A percentile compares a stretch with the other conserved stretches of the same genome.
phyloP scores from a whole-genome alignment of 2,329 filamentous ascomycete species.

The Sphaerostilbella broomeana region DNA sequence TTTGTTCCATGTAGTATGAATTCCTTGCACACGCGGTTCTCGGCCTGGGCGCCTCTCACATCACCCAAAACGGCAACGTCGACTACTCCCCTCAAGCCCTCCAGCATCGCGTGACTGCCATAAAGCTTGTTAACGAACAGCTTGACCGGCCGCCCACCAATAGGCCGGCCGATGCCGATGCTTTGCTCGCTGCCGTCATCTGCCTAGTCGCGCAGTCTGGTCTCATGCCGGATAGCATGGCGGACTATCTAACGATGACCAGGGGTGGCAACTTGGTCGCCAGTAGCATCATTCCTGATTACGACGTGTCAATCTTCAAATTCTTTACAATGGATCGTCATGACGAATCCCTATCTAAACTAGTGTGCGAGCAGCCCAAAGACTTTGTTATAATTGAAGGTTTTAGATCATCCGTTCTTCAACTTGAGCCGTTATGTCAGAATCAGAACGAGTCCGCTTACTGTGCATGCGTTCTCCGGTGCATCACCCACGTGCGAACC shows the following conservation, averaged over 20 bases:
- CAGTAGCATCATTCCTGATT: slow-evolving; percentile 17
- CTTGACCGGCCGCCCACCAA: slow-evolving; percentile 21
- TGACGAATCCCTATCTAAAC: slow-evolving; percentile 15
- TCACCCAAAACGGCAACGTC: slow-evolving; percentile 23
- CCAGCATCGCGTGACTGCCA: slow-evolving; percentile 30
- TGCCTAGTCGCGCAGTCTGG: slow-evolving; percentile 31
- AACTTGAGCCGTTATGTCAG: slow-evolving; percentile 16
- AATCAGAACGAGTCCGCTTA: slow-evolving; percentile 17
- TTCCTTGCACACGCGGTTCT: slow-evolving; percentile 33
- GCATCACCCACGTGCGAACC: slow-evolving; percentile 11
- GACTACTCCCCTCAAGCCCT: slow-evolving; percentile 26
- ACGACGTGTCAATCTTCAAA: slow-evolving; percentile 18
- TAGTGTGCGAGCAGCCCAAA: slow-evolving; percentile 19
- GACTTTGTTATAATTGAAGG: slow-evolving; percentile 16
- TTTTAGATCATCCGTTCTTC: slow-evolving; percentile 16
- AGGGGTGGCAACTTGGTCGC: slow-evolving; percentile 24
- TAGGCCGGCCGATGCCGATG: slow-evolving; percentile 28
- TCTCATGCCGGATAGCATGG: slow-evolving; percentile 32
- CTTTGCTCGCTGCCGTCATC: slow-evolving; percentile 29
- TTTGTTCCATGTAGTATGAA: slow-evolving; percentile 24
- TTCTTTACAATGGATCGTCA: slow-evolving; percentile 22
- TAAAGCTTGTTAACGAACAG: slow-evolving; percentile 29
- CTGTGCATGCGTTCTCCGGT: slow-evolving; percentile 13
- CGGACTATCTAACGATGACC: slow-evolving; percentile 31
- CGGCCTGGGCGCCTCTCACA: slow-evolving; percentile 32